These are phyloP conservation scores for Megacollybia platyphylla DNA, from an alignment of 1,284 basidiomycete species.

Conservation along the genomic window DNA sequence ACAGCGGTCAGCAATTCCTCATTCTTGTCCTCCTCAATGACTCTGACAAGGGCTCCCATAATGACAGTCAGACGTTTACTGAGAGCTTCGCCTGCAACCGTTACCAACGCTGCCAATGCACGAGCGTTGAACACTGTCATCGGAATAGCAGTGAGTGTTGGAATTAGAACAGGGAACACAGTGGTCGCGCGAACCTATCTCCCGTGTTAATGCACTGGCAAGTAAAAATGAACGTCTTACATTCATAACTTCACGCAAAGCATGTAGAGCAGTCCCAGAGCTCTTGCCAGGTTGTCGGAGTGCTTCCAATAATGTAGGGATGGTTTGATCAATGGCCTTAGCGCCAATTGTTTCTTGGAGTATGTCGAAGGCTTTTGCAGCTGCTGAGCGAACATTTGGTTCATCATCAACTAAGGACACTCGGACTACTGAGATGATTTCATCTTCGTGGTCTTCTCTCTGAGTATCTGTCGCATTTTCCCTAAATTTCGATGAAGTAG, in stretches of 20 bases:
- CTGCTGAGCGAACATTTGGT: slow-evolving; percentile 79
- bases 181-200: slow-evolving; percentile 75
- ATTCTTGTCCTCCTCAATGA: slow-evolving; percentile 51
- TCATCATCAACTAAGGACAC: slow-evolving; percentile 84
- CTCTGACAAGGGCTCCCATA: slow-evolving; percentile 64
- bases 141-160: slow-evolving; percentile 81
- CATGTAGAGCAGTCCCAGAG: slow-evolving; percentile 91
- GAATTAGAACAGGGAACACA: slow-evolving; percentile 97
- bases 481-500: slow-evolving; percentile 24
- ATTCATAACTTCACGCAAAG: slow-evolving; percentile 89
- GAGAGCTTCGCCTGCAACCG: slow-evolving; percentile 85
- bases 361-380: slow-evolving; percentile 89
- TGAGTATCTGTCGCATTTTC: slow-evolving; percentile 79
- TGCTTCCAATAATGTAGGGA: slow-evolving; percentile 89
- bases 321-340: slow-evolving; percentile 92
- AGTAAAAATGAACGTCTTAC: slow-evolving; percentile 31
- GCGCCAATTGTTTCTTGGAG: slow-evolving; percentile 85
- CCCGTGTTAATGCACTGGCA: background rate
- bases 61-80: slow-evolving; percentile 75
- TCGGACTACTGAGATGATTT: slow-evolving; percentile 81
- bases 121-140: slow-evolving; percentile 96
- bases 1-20: slow-evolving; percentile 66
- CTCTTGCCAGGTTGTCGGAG: slow-evolving; percentile 83
- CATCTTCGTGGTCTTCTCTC: slow-evolving; percentile 83
- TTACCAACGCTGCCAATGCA: slow-evolving; percentile 82